Base-by-base conservation (phyloP, 208 protist genomes). In the Willaertia magna region DNA sequence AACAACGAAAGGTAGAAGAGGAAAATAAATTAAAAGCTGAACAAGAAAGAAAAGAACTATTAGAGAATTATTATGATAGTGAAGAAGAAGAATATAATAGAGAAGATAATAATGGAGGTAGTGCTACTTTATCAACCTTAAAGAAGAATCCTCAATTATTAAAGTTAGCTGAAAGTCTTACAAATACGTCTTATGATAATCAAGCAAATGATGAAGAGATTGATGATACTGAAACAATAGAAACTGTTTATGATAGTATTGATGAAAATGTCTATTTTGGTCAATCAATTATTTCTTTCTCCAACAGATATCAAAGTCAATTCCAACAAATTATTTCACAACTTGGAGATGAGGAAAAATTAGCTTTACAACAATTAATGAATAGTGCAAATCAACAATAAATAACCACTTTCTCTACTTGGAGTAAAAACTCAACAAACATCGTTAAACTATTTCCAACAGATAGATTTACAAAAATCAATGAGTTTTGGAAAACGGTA, bases 201-300 rank as follows among this genome's bases (percentile, higher is more conserved):
- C 76, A 81, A 51, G 76, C 43, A 6, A 6, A 74, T 74, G 76
- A 81, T 81, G 76, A 81, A 1, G 76, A 81, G 39, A 30, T 81
- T 47, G 76, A 81, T 46, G 76, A 81, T 39, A 40, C 26, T 40
- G 76, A 46, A 46, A 20, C 20, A 9, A 51, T 81, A 39, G 22
- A 51, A 39, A 40, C 43, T 14, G 4, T 22, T 40, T 4, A 51
- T 26, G 76, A 81, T 18, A 81, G 11, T 9, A 44, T 51, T 47
- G 76, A 81, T 14, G 76, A 81, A 51, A 81, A 81, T 39, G 22
- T 81, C 18, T 42, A 30, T 4, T 81, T 81, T 81, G 76, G 76
- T 40, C 30, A 26, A 34, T 20, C 76, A 47, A 51, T 51, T 12
- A 40, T 51, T 30, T 6, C 16, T 14, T 81, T 81, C 76, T 47